Conservation (phyloP, 176 grass and related monocot genomes). For the Themeda triandra region DNA sequence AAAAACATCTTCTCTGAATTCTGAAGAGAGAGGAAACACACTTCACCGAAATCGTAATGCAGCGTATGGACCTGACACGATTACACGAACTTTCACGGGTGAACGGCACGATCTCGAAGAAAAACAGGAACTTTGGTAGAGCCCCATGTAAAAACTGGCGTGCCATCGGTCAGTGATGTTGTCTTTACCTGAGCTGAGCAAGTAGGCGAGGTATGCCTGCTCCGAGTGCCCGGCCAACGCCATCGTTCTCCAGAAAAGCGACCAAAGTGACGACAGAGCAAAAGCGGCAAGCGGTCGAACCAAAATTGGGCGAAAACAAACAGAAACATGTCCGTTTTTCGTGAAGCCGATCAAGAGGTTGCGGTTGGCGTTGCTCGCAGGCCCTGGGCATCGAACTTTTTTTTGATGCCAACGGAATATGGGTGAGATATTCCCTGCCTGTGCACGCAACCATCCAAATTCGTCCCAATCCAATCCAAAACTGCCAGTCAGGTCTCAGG, state of each 20-base stretch:
- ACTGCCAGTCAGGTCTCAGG: not conserved
- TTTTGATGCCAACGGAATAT: slow-evolving; percentile 53
- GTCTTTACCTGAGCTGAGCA: not conserved
- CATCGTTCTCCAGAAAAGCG: slow-evolving; percentile 21
- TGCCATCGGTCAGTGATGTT: not conserved
- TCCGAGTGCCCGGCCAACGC: not conserved
- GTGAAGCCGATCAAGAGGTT: not conserved
- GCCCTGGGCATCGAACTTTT: slow-evolving; percentile 15
- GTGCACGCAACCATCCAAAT: not conserved
- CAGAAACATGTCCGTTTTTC: not conserved
- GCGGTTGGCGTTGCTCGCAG: slow-evolving; percentile 23
- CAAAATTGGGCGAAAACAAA: not conserved
- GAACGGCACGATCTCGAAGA: no score
- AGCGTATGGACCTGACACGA: not conserved
- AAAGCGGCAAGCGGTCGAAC: not conserved
- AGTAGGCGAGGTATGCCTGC: not conserved
- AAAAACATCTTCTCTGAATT: not conserved
- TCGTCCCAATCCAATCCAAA: not conserved
- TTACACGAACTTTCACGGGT: no score
- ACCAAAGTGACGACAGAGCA: not conserved
- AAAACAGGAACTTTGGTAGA: no score
- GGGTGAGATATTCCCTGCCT: slow-evolving; percentile 33
- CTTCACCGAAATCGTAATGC: not conserved
- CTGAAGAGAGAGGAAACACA: not conserved
- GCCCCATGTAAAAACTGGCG: not conserved